A percentile compares a stretch with the other conserved stretches of the same genome.
phyloP scores from a whole-genome alignment of 1,284 basidiomycete genomes.

The Ustilago cynodontis region DNA sequence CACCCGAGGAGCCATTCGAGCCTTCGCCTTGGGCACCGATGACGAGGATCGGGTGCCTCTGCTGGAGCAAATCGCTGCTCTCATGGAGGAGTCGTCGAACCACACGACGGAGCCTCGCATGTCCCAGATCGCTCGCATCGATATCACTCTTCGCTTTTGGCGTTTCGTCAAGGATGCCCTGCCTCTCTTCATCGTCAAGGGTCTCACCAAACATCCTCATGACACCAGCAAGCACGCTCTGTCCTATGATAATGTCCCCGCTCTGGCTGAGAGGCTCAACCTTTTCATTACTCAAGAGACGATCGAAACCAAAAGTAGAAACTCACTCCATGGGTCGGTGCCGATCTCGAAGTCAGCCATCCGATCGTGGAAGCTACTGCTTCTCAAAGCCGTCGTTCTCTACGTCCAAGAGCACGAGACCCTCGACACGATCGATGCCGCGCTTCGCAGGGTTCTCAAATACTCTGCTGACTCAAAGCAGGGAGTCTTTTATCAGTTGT shows the following conservation, averaged over 20 bases:
- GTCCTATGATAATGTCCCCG: constrained; percentile 11
- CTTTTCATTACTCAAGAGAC: constrained; percentile 6
- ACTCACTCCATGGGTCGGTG: neutral
- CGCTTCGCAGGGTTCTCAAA: neutral
- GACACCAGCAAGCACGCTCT: neutral
- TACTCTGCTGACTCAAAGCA: constrained; percentile 1
- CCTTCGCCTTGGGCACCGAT: neutral
- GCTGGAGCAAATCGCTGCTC: neutral
- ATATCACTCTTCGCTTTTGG: constrained; percentile 4
- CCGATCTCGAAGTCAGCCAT: neutral
- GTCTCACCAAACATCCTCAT: neutral
- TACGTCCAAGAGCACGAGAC: constrained; percentile 5
- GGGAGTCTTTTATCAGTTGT: constrained; percentile 9
- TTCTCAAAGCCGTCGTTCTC: neutral
- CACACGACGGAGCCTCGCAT: neutral
- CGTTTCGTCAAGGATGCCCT: neutral
- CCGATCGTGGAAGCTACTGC: neutral
- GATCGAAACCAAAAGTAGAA: neutral
- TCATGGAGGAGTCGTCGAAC: neutral
- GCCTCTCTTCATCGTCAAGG: neutral
- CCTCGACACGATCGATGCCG: neutral
- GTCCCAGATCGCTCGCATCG: neutral
- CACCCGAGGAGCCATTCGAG: neutral
- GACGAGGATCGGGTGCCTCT: neutral
- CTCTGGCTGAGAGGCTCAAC: constrained; percentile 7